Evolutionary conservation across 1,139 yeast species (phyloP).

Genomic region (Pneumocystis carinii): DNA sequence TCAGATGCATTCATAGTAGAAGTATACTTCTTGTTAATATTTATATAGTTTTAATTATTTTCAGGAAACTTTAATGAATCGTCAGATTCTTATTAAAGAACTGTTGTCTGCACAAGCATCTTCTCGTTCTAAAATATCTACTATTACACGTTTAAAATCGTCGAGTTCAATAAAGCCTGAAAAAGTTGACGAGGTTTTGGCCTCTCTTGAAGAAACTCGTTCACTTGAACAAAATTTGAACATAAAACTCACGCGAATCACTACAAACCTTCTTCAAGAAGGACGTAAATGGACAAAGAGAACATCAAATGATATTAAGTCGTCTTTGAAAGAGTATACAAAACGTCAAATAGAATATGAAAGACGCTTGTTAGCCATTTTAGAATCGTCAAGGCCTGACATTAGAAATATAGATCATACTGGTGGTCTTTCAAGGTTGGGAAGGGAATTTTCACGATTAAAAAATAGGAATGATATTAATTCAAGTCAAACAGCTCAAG

Average conservation of each 20-base stretch:
- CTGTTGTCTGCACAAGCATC: slow-evolving; percentile 61
- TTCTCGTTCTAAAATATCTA: slow-evolving; percentile 53
- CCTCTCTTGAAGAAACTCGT: slow-evolving; percentile 66
- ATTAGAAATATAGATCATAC: slow-evolving; percentile 60
- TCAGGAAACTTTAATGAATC: slow-evolving; percentile 69
- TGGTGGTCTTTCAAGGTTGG: slow-evolving; percentile 74
- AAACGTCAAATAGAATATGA: slow-evolving; percentile 72
- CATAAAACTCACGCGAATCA: slow-evolving; percentile 62
- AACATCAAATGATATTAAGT: slow-evolving; percentile 42
- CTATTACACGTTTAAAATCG: slow-evolving; percentile 60
- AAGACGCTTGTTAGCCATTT: slow-evolving; percentile 57
- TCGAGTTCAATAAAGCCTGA: slow-evolving; percentile 61
- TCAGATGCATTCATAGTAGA: slow-evolving; percentile 76
- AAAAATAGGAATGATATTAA: slow-evolving; percentile 6
- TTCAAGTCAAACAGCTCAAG: slow-evolving; percentile 11
- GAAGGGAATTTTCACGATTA: slow-evolving; percentile 48
- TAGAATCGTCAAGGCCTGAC: slow-evolving; percentile 63
- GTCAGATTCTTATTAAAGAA: slow-evolving; percentile 86
- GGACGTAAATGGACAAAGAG: slow-evolving; percentile 40
- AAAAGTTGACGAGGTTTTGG: slow-evolving; percentile 80
- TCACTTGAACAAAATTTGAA: slow-evolving; percentile 60
- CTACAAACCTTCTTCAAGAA: slow-evolving; percentile 74
- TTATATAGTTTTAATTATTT: neutral
- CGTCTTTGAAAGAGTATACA: slow-evolving; percentile 44
- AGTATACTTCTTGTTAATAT: neutral